A percentile compares a stretch with the other conserved stretches of the same genome.
These are phyloP conservation scores for Ceratocystis smalleyi DNA, from an alignment of 2,329 filamentous ascomycete genomes.

Conservation along the genomic window DNA sequence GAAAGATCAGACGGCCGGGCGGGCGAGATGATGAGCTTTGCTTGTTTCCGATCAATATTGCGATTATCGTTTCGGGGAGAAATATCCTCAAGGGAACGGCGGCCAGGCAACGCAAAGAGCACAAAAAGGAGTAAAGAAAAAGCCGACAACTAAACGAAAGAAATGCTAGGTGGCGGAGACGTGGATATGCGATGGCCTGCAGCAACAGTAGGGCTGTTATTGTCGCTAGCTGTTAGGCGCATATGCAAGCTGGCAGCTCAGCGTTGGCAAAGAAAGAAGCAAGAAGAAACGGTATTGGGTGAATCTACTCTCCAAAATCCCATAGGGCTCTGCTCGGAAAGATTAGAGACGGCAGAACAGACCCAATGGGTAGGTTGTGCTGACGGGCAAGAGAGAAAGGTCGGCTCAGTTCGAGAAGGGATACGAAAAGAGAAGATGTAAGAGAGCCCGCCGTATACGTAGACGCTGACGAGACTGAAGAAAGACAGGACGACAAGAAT, in stretches of 20 bases:
- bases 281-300: background rate
- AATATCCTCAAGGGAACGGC: background rate
- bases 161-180: background rate
- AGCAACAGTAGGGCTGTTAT: background rate
- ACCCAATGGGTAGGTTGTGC: background rate
- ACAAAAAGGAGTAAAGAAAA: background rate
- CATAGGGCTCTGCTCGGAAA: too few relatives aligned
- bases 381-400: background rate
- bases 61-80: background rate
- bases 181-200: background rate
- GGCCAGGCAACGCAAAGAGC: background rate
- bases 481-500: background rate
- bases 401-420: background rate
- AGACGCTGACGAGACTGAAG: background rate
- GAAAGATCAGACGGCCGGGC: background rate
- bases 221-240: conserved; percentile 1
- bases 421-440: background rate
- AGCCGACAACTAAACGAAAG: background rate
- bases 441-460: background rate
- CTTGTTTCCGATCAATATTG: too few relatives aligned
- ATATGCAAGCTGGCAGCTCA: conserved; percentile 4
- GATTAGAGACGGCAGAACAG: background rate
- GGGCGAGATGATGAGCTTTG: too few relatives aligned
- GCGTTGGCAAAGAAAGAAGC: background rate
- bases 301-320: too few relatives aligned